phyloP scores from a whole-genome alignment of 768 basidiomycete species.

The Ephemerocybe angulata region DNA sequence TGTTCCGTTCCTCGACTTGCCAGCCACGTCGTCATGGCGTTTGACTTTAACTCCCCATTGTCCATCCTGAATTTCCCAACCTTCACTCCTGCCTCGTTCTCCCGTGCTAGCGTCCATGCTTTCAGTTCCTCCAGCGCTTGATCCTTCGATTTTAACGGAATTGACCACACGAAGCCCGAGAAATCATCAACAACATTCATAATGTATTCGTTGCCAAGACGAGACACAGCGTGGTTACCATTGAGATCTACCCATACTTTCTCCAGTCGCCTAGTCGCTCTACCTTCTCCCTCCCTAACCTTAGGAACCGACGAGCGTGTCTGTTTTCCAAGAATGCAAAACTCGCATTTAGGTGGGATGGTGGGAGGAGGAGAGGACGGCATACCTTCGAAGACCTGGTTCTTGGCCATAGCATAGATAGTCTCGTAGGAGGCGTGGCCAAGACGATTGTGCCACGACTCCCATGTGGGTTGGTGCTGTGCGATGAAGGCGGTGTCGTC shows the following conservation, averaged over 20 bases:
- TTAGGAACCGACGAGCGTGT: slow-evolving; percentile 27
- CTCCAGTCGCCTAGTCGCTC: slow-evolving; percentile 23
- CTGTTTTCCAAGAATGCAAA: slow-evolving; percentile 39
- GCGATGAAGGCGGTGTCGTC: slow-evolving; percentile 12
- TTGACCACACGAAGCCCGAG: slow-evolving; percentile 26
- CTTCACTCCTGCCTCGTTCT: slow-evolving; percentile 18
- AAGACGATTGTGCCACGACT: slow-evolving; percentile 26
- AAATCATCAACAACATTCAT: slow-evolving; percentile 36
- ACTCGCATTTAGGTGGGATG: slow-evolving; percentile 25
- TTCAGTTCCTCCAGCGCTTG: slow-evolving; percentile 20
- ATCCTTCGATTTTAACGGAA: slow-evolving; percentile 28
- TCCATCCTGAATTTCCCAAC: slow-evolving; percentile 15
- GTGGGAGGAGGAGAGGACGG: slow-evolving; percentile 14
- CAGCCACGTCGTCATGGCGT: slow-evolving; percentile 18
- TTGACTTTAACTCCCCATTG: slow-evolving; percentile 21
- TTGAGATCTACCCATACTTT: slow-evolving; percentile 31
- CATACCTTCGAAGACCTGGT: slow-evolving; percentile 21
- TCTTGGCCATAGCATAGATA: slow-evolving; percentile 17
- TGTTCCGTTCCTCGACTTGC: slow-evolving; percentile 9
- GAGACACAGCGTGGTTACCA: slow-evolving; percentile 21
- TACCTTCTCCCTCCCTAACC: slow-evolving; percentile 18
- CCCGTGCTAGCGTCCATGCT: slow-evolving; percentile 25
- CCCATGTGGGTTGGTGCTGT: slow-evolving; percentile 6
- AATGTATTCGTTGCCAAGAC: slow-evolving; percentile 23
- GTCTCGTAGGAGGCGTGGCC: slow-evolving; percentile 26